These are phyloP conservation scores for Aspergillus luchuensis DNA, from an alignment of 2,329 filamentous ascomycete species.

Conservation along the genomic window DNA sequence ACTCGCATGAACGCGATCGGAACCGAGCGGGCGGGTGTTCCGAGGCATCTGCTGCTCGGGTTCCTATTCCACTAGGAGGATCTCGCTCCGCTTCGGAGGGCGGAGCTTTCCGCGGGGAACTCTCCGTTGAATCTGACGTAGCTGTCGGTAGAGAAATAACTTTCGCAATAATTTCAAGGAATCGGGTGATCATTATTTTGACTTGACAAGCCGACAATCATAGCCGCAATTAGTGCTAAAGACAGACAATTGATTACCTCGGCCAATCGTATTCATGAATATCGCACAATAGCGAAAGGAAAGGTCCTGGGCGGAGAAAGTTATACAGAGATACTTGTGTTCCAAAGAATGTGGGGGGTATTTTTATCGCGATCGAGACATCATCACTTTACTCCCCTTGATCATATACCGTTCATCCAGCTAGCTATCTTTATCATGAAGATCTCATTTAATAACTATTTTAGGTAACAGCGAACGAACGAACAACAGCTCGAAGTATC, in stretches of 20 bases:
- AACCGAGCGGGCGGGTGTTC: constrained; percentile 3
- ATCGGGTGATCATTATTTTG: not conserved
- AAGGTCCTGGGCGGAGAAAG: too few relatives aligned
- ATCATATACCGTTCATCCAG: not conserved
- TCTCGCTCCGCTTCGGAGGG: constrained; percentile 9
- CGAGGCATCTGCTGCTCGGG: constrained; percentile 1
- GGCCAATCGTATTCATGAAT: too few relatives aligned
- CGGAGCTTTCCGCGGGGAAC: constrained; percentile 12
- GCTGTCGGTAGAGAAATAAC: not conserved
- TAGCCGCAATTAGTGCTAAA: too few relatives aligned
- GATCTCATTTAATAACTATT: not conserved
- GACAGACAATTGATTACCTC: too few relatives aligned
- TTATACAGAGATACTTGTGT: too few relatives aligned
- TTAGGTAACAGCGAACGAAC: constrained; percentile 2
- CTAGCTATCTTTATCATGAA: not conserved
- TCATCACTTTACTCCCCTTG: not conserved
- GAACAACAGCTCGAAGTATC: not conserved
- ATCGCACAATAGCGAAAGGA: too few relatives aligned
- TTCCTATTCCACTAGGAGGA: not conserved
- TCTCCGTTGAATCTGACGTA: not conserved
- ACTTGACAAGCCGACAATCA: too few relatives aligned
- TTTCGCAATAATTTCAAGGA: not conserved
- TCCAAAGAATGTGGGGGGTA: too few relatives aligned
- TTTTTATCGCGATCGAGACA: too few relatives aligned
- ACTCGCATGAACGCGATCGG: not conserved